Percentiles rank a stretch among this genome's conserved stretches.
Conservation (phyloP, 2,329 filamentous ascomycete species). For the Ophiostoma sp. region DNA sequence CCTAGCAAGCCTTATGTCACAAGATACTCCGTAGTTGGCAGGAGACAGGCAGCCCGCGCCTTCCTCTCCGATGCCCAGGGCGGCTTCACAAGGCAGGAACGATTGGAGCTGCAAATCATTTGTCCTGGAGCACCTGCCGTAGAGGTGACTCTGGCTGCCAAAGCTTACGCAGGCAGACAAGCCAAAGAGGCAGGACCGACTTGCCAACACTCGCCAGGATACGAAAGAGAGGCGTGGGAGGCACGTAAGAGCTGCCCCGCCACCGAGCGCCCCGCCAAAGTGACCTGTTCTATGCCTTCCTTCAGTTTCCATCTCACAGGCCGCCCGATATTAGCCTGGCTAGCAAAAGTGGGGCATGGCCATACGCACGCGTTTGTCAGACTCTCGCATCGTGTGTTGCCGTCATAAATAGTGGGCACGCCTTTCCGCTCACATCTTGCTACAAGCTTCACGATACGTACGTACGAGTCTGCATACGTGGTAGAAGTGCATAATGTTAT, state of each 20-base stretch:
- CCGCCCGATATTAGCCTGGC: neutral
- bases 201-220: neutral
- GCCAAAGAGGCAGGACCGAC: neutral
- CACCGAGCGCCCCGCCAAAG: conserved; percentile 15
- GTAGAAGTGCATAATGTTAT: too few relatives aligned
- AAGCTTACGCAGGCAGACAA: neutral
- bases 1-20: neutral
- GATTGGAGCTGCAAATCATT: neutral
- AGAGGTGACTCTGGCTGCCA: neutral
- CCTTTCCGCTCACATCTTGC: neutral
- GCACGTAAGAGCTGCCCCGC: neutral
- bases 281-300: conserved; percentile 14
- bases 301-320: conserved; percentile 20
- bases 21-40: too few relatives aligned
- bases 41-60: neutral
- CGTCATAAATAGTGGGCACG: conserved; percentile 19
- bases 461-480: too few relatives aligned
- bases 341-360: neutral
- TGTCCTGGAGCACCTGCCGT: conserved; percentile 1
- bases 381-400: neutral
- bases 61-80: neutral
- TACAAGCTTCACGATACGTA: neutral
- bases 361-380: conserved; percentile 1
- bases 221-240: neutral
- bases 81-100: neutral